Evolutionary conservation across 768 basidiomycete genomes (phyloP), one percentile per base, ranked within the genome.

Genomic region (Termitomyces bulborhizus): DNA sequence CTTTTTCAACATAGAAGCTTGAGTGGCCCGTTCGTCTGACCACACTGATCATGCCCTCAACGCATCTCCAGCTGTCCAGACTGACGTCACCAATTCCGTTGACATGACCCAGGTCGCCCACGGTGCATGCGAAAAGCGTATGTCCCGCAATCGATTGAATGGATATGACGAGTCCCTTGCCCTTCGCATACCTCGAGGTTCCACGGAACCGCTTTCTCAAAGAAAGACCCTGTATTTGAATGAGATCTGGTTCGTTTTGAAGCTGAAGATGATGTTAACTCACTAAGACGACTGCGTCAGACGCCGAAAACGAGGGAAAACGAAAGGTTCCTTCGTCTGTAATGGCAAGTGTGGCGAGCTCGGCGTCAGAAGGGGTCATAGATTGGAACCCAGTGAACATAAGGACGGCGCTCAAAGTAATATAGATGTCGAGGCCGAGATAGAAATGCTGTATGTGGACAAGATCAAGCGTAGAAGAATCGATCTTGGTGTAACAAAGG

Each of bases 1-100:
- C 87, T 65, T 90, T 91, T 65, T 92, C 90, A 8, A 93, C 87
- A 67, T 93, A 93, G 68, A 76, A 92, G 60, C 85, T 90, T 7
- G 88, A 89, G 66, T 92, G 90, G 1, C 90, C 89, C 16, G 89
- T 92, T 57, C 88, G 77, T 61, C 78, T 81, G 45, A 90, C 89
- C 26, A 90, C 85, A 40, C 80, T 81, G 60, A 91, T 75, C 86
- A 92, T 91, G 41, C 85, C 83, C 69, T 92, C 87, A 43, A 92
- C 64, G 63, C 80, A 82, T 31, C 80, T 68, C 90, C 90, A 93
- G 60, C 86, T 88, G 64, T 93, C 89, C 63, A 90, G 66, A 60
- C 85, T 88, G 58, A 90, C 85, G 69, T 90, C 90, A 13, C 85
- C 84, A 39, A 84, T 75, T 16, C 86, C 86, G 43, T 78, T 79